Base-by-base conservation (phyloP, 225 moss, liverwort and hornwort species). In the Physcomitrellopsis africana region DNA sequence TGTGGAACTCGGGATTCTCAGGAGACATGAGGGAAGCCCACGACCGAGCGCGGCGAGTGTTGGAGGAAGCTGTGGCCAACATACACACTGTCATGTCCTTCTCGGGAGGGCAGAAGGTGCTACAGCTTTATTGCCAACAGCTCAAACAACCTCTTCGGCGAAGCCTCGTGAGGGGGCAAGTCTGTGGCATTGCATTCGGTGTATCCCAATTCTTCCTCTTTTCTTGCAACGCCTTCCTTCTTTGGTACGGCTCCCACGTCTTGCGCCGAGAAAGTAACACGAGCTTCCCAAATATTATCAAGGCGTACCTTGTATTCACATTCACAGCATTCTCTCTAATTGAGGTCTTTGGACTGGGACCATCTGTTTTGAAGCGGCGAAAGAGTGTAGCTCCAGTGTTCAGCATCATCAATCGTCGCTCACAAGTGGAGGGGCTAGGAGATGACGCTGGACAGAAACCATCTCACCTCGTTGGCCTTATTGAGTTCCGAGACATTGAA, bases 1-100 rank as follows among this genome's bases (percentile, higher is more conserved):
- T 91, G 48, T 93, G 93, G 93, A 89, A 91, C 81, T 83, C 86
- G 69, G 93, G 93, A 42, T 93, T 93, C 67, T 86, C 91, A 16
- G 93, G 91, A 69, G 93, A 91, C 65, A 84, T 86, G 69, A 87
- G 84, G 70, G 91, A 89, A 59, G 86, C 83, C 15, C 91, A 93
- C 47, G 84, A 91, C 53, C 81, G 80, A 46, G 87, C 93, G 51
- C 80, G 91, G 49, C 74, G 84, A 60, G 87, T 93, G 53, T 68
- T 93, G 20, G 93, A 93, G 82, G 93, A 93, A 72, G 93, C 93
- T 45, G 91, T 91, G 45, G 80, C 91, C 51, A 89, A 89, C 69
- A 91, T 93, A 76, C 91, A 93, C 82, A 91, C 89, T 0, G 87
- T 93, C 7, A 86, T 93, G 70, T 87, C 93, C 0, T 93, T 93